These are phyloP conservation scores for Phytopythium mirpurense DNA, from an alignment of 352 stramenopile genomes.

Conservation along the genomic window DNA sequence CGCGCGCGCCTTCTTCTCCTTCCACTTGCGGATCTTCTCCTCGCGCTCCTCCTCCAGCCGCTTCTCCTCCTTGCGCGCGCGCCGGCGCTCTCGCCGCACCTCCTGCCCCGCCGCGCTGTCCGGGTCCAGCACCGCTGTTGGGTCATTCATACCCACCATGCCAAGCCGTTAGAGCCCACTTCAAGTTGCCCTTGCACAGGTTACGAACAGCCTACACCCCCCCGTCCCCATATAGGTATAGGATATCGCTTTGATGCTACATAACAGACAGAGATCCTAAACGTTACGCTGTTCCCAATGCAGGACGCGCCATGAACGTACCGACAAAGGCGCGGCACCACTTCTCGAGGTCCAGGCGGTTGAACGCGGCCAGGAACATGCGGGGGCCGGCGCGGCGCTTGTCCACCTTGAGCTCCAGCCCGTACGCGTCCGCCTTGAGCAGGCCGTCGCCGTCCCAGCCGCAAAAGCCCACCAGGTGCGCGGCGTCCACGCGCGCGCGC, in stretches of 20 bases:
- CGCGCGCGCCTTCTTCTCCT: slow-evolving; percentile 50
- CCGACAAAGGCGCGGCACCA: slow-evolving; percentile 72
- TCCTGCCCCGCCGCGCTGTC: slow-evolving; percentile 53
- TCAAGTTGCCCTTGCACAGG: no score
- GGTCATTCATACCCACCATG: no score
- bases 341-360: slow-evolving; percentile 77
- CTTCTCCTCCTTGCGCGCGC: slow-evolving; percentile 58
- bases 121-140: slow-evolving; percentile 60
- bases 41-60: slow-evolving; percentile 43
- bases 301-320: no score
- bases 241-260: no score
- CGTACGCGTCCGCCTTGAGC: slow-evolving; percentile 72
- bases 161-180: neutral
- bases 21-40: slow-evolving; percentile 67
- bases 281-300: no score
- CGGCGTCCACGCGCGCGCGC: slow-evolving; percentile 29
- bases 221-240: no score
- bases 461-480: slow-evolving; percentile 61
- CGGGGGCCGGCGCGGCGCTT: slow-evolving; percentile 32
- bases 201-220: no score
- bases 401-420: slow-evolving; percentile 74
- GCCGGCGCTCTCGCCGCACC: slow-evolving; percentile 45
- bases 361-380: slow-evolving; percentile 70
- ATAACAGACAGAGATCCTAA: no score
- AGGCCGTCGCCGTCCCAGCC: slow-evolving; percentile 72